Base-by-base conservation (phyloP, 1,139 yeast species). In the Yamadazyma sp. region DNA sequence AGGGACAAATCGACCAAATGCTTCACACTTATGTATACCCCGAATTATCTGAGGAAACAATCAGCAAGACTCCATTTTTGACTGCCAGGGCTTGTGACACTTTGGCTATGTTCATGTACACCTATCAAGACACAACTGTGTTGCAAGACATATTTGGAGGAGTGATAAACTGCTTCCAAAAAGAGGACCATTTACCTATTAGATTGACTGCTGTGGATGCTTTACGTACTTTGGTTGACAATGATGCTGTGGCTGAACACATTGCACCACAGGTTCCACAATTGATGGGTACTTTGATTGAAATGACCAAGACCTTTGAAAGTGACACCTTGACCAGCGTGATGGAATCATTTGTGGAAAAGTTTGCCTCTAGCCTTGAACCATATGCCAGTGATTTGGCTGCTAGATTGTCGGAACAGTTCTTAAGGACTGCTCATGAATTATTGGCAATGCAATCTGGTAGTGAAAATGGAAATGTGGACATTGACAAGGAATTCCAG, bases 81-180 rank as follows among this genome's bases (percentile, higher is more conserved):
- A 70, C 77, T 28, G 78, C 80, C 2, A 63, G 81, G 51, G 79
- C 81, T 14, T 75, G 80, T 54, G 81, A 76, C 47, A 73, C 79
- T 9, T 54, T 76, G 38, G 76, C 80, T 4, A 62, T 73, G 59
- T 70, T 73, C 41, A 63, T 66, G 47, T 56, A 58, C 35, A 58
- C 60, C 28, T 76, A 69, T 46, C 50, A 57, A 21, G 77, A 74
- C 45, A 55, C 57, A 37, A 54, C 61, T 31, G 62, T 73, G 3
- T 62, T 75, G 45, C 69, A 70, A 41, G 64, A 63, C 16, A 62
- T 76, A 18, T 76, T 70, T 56, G 67, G 68, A 40, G 75, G 68
- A 3, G 65, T 73, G 21, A 67, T 70, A 31, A 50, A 48, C 15
- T 72, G 78, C 49, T 75, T 75, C 56, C 62, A 59, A 44, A 59